These are phyloP conservation scores for Tolypocladium tropicale DNA, from an alignment of 2,329 filamentous ascomycete genomes.

Conservation along the genomic window DNA sequence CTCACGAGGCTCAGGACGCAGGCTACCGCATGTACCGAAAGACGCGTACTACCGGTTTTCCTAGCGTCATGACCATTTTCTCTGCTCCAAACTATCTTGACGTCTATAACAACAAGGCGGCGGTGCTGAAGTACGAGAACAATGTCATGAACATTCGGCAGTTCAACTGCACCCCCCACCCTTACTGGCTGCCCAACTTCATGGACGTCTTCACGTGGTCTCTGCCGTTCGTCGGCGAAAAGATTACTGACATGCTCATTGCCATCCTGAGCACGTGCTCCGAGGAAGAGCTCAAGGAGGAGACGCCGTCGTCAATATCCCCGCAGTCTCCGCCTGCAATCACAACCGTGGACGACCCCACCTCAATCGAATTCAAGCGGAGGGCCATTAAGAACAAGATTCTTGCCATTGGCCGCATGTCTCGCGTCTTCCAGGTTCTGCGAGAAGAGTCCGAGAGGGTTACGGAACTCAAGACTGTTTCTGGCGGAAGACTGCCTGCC, in stretches of 20 bases:
- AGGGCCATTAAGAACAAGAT: constrained; percentile 99
- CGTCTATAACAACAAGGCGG: constrained; percentile 99
- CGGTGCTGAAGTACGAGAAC: constrained; percentile 98
- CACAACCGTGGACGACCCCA: constrained; percentile 50
- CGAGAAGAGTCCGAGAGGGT: constrained; percentile 96
- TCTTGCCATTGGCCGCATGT: constrained; percentile 88
- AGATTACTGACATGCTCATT: constrained; percentile 99
- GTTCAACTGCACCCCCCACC: constrained; percentile 98
- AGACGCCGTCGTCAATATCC: constrained; percentile 51
- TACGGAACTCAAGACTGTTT: constrained; percentile 93
- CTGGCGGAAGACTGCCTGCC: constrained; percentile 82
- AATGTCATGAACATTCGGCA: constrained; percentile 99
- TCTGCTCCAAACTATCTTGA: constrained; percentile 98
- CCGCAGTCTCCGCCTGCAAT: constrained; percentile 54
- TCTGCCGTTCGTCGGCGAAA: constrained; percentile 94
- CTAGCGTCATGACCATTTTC: constrained; percentile 99
- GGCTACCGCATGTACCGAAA: constrained; percentile 99
- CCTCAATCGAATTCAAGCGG: constrained; percentile 87
- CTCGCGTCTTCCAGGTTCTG: constrained; percentile 94
- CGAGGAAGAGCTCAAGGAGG: constrained; percentile 94
- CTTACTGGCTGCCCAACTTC: constrained; percentile 99
- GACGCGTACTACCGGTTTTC: constrained; percentile 94
- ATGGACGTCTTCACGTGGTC: constrained; percentile 99
- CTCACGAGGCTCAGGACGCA: constrained; percentile 96
- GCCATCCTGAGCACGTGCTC: constrained; percentile 97